phyloP scores from a whole-genome alignment of 2,329 filamentous ascomycete species.

The Sclerotinia spermophila region DNA sequence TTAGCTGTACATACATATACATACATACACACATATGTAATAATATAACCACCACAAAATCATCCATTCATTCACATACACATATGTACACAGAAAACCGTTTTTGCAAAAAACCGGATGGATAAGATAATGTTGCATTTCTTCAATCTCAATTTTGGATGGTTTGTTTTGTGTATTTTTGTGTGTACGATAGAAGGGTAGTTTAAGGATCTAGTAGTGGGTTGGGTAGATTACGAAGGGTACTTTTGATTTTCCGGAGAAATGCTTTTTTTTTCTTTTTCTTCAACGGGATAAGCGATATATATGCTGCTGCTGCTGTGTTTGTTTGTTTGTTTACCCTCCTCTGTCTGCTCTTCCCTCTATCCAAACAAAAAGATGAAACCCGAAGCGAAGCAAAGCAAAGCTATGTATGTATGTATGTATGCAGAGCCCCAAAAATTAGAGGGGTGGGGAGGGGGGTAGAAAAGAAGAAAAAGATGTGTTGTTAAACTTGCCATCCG shows the following conservation, averaged over 20 bases:
- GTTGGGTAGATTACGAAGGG: background rate
- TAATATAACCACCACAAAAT: background rate
- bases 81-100: background rate
- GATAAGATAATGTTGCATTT: background rate
- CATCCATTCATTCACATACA: background rate
- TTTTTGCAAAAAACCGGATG: background rate
- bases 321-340: background rate
- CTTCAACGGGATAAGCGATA: background rate
- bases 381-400: background rate
- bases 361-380: background rate
- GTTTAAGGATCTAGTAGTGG: no score
- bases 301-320: no score
- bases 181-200: background rate
- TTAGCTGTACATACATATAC: constrained; percentile 14
- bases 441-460: no score
- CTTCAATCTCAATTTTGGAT: background rate
- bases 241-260: no score
- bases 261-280: no score
- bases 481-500: constrained; percentile 5
- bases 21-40: no score
- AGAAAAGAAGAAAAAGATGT: background rate
- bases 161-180: background rate
- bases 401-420: no score
- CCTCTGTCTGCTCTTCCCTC: no score
- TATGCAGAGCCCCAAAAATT: constrained; percentile 9